phyloP scores from a whole-genome alignment of 1,284 basidiomycete species.

The Mycosarcoma mackinlayi region DNA sequence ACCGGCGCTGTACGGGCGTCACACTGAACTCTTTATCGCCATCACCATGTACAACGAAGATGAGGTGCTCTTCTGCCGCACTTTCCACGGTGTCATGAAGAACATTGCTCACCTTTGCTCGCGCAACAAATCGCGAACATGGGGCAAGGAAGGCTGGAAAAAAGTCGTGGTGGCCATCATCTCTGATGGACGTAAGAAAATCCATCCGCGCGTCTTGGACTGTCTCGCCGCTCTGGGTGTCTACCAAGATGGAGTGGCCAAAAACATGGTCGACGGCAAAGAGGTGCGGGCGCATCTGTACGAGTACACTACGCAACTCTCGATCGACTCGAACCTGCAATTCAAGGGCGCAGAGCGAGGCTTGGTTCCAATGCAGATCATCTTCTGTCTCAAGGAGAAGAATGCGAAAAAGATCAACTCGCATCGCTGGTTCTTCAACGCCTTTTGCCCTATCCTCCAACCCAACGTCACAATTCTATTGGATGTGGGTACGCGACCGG shows the following conservation, averaged over 20 bases:
- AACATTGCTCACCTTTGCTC: slow-evolving; percentile 76
- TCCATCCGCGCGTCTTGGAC: slow-evolving; percentile 93
- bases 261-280: slow-evolving; percentile 86
- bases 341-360: slow-evolving; percentile 95
- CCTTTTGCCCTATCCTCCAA: slow-evolving; percentile 70
- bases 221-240: slow-evolving; percentile 75
- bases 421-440: slow-evolving; percentile 72
- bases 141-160: slow-evolving; percentile 97
- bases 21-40: slow-evolving; percentile 83
- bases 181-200: slow-evolving; percentile 89
- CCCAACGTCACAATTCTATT: slow-evolving; percentile 89
- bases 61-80: slow-evolving; percentile 90
- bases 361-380: slow-evolving; percentile 69
- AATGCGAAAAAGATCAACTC: slow-evolving; percentile 79
- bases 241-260: slow-evolving; percentile 80
- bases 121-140: slow-evolving; percentile 91
- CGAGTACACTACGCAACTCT: slow-evolving; percentile 93
- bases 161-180: slow-evolving; percentile 79
- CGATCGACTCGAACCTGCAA: slow-evolving; percentile 85
- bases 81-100: slow-evolving; percentile 92
- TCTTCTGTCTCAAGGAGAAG: slow-evolving; percentile 67
- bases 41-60: slow-evolving; percentile 96
- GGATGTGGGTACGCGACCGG: slow-evolving; percentile 96
- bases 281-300: slow-evolving; percentile 93
- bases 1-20: slow-evolving; percentile 81